These are phyloP conservation scores for Podospora pseudopauciseta DNA, from an alignment of 495 filamentous ascomycete species.

Conservation along the genomic window DNA sequence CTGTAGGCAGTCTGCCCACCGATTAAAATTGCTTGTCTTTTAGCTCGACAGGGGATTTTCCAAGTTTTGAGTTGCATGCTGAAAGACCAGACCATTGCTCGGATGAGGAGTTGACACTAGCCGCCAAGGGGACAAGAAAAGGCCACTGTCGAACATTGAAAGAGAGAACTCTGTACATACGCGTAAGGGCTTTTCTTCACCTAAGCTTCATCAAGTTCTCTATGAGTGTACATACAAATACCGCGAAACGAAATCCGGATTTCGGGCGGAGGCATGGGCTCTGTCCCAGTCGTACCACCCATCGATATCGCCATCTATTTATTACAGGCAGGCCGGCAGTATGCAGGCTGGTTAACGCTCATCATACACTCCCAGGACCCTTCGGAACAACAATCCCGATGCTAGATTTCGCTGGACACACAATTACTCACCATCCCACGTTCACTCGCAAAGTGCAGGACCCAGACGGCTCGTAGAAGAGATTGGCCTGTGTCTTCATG, in stretches of 20 bases:
- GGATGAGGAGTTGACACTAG: neutral
- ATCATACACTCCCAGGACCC: neutral
- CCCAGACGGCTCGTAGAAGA: too few species aligned
- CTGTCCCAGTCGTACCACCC: too few species aligned
- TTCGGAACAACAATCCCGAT: neutral
- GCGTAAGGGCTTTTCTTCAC: neutral
- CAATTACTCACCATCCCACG: neutral
- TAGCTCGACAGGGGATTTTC: neutral
- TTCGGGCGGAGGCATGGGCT: too few species aligned
- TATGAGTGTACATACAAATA: too few species aligned
- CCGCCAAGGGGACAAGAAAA: neutral
- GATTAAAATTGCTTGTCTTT: neutral
- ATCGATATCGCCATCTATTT: too few species aligned
- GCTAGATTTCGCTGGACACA: neutral
- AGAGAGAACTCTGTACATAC: neutral
- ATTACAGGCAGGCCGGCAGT: neutral
- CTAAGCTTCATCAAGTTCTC: neutral
- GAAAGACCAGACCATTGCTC: neutral
- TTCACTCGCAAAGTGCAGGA: too few species aligned
- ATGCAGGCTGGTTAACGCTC: too few species aligned
- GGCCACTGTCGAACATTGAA: neutral
- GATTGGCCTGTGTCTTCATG: neutral
- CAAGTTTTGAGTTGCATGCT: neutral
- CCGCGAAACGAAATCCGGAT: too few species aligned
- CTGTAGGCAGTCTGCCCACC: neutral